Base-by-base conservation (phyloP, 352 stramenopile genomes). In the Phytophthora megakarya region DNA sequence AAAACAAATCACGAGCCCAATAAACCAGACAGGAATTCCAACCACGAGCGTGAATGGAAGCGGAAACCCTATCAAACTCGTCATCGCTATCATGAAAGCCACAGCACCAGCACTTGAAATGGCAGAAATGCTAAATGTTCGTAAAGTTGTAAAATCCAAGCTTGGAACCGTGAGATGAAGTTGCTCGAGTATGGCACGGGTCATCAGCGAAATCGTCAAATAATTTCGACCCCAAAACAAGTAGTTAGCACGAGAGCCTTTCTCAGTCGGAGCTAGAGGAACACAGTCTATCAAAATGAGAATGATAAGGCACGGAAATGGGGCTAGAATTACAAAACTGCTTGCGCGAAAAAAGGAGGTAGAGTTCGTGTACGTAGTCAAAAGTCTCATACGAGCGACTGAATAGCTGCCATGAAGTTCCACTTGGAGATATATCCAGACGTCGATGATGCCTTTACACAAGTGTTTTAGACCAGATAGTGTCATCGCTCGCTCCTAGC, bases 1-100 rank as follows among this genome's bases (percentile, higher is more conserved):
- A 26, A 74, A 75, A 38, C 59, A 65, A 7, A 70, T 21, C 5
- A 72, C 28, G 1, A 83, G 38, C 13, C 67, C 48, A 1, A 43
- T 13, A 48, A 75, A 71, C 61, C 61, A 68, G 2, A 64, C 35
- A 5, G 67, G 67, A 54, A 63, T 70, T 0, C 48, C 70, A 9
- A 83, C 23, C 3, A 80, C 44, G 2, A 81, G 63, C n/a, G 70
- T 73, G 42, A 87, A 87, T 10, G 75, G 70, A 13, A 84, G 22
- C 16, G 70, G 75, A 28, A 81, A 83, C 3, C 64, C 75, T 16
- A 84, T 72, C 19, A 47, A 21, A 22, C 33, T 32, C 8, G 33
- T 63, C 60, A 75, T 78, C 1, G 56, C 15, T n/a, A 72, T 54
- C 52, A 75, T 72, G 5, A 67, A 75, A 1, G 53, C 61, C 21